These are phyloP conservation scores for Pseudonectria buxi DNA, from an alignment of 2,329 filamentous ascomycete genomes.

Conservation along the genomic window DNA sequence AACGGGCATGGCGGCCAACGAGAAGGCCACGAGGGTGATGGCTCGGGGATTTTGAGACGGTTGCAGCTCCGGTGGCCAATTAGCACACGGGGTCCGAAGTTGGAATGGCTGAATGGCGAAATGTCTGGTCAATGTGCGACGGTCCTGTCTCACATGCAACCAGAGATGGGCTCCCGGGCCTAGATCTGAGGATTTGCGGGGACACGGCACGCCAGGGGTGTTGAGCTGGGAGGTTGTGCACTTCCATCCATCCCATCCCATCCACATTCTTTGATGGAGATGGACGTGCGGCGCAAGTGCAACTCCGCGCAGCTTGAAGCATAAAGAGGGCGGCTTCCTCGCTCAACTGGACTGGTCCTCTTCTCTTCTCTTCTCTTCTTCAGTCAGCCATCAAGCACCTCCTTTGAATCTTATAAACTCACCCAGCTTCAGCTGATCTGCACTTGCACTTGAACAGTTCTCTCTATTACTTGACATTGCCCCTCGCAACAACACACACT, in stretches of 20 bases:
- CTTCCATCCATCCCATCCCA: no score
- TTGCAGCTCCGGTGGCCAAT: neutral
- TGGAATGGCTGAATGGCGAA: slow-evolving; percentile 5
- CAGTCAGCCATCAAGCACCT: slow-evolving; percentile 13
- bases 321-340: slow-evolving; percentile 24
- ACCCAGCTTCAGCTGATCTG: no score
- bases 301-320: slow-evolving; percentile 4
- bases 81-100: neutral
- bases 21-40: no score
- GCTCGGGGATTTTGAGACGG: neutral
- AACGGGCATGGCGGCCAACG: no score
- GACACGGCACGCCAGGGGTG: slow-evolving; percentile 9
- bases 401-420: slow-evolving; percentile 1
- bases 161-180: slow-evolving; percentile 15
- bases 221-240: slow-evolving; percentile 4
- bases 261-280: slow-evolving; percentile 7
- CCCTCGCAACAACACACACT: slow-evolving; percentile 4
- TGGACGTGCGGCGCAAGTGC: slow-evolving; percentile 1
- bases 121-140: slow-evolving; percentile 11
- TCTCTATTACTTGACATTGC: slow-evolving; percentile 1
- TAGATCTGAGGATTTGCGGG: slow-evolving; percentile 3
- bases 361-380: slow-evolving; percentile 5
- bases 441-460: slow-evolving; percentile 2
- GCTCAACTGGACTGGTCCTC: slow-evolving; percentile 4
- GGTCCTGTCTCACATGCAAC: slow-evolving; percentile 10